A percentile compares a stretch with the other conserved stretches of the same genome.
These are phyloP conservation scores for Chalara sp. DNA, from an alignment of 2,329 filamentous ascomycete genomes.

Conservation along the genomic window DNA sequence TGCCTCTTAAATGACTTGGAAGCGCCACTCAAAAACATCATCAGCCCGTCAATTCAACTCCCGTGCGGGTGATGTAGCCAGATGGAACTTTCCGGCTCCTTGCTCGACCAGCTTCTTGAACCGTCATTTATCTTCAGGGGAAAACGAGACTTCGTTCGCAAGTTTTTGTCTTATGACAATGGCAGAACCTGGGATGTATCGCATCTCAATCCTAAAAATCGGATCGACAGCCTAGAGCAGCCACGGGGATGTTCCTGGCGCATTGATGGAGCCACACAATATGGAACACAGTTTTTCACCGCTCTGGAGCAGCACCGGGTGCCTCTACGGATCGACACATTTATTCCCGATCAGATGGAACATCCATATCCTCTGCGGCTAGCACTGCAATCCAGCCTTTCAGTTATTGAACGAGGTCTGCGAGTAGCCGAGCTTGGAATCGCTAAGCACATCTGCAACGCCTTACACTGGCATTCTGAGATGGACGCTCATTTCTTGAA, in stretches of 20 bases:
- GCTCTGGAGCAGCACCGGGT: conserved; percentile 39
- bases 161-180: too few relatives aligned
- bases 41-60: too few relatives aligned
- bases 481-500: conserved; percentile 14
- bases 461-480: conserved; percentile 45
- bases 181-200: neutral
- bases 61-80: too few relatives aligned
- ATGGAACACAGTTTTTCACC: conserved; percentile 52
- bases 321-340: conserved; percentile 52
- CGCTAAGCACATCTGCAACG: conserved; percentile 45
- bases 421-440: conserved; percentile 44
- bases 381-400: conserved; percentile 35
- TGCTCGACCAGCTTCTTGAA: too few relatives aligned
- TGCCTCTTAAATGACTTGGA: too few relatives aligned
- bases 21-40: too few relatives aligned
- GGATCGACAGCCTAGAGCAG: conserved; percentile 48
- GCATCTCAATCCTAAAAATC: conserved; percentile 51
- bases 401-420: conserved; percentile 43
- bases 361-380: conserved; percentile 34
- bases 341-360: conserved; percentile 33
- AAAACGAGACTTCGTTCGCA: too few relatives aligned
- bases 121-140: too few relatives aligned
- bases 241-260: conserved; percentile 43
- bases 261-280: conserved; percentile 50
- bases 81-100: too few relatives aligned